phyloP scores from a whole-genome alignment of 805 yeast genomes.

The Dipodascus albidus region DNA sequence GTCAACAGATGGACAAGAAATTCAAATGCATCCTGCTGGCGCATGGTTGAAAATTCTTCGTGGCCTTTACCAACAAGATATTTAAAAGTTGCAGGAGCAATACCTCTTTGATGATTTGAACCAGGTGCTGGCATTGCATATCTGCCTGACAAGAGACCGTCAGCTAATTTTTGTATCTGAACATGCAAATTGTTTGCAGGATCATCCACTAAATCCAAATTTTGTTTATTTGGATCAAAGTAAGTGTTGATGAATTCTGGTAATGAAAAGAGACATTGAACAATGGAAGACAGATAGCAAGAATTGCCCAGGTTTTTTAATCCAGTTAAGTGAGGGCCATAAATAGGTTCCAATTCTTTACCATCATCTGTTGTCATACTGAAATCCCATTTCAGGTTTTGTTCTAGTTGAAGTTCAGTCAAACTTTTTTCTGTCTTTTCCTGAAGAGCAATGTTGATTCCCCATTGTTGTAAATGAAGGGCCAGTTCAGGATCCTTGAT shows the following conservation, averaged over 20 bases:
- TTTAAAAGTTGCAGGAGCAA: slow-evolving; percentile 69
- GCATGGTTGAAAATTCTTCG: slow-evolving; percentile 71
- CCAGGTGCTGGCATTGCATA: slow-evolving; percentile 43
- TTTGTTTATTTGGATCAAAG: slow-evolving; percentile 15
- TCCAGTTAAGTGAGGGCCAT: slow-evolving; percentile 75
- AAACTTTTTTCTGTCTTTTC: slow-evolving; percentile 78
- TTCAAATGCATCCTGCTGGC: slow-evolving; percentile 94
- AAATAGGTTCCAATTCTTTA: slow-evolving; percentile 46
- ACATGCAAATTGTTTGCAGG: slow-evolving; percentile 59
- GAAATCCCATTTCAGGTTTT: slow-evolving; percentile 89
- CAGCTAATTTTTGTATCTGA: slow-evolving; percentile 68
- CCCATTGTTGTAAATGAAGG: slow-evolving; percentile 41
- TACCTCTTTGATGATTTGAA: slow-evolving; percentile 53
- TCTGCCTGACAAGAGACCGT: slow-evolving; percentile 66
- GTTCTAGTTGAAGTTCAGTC: slow-evolving; percentile 85
- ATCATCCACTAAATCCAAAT: slow-evolving; percentile 26
- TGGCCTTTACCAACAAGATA: slow-evolving; percentile 66
- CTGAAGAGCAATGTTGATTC: slow-evolving; percentile 46
- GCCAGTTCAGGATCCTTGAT: slow-evolving; percentile 56
- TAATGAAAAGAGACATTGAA: slow-evolving; percentile 54
- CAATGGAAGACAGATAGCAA: slow-evolving; percentile 74
- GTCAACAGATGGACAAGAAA: slow-evolving; percentile 61
- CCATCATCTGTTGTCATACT: slow-evolving; percentile 66
- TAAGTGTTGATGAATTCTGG: slow-evolving; percentile 24
- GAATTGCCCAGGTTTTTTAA: slow-evolving; percentile 85